A percentile compares a stretch with the other conserved stretches of the same genome.
Conservation (phyloP, 1,139 yeast genomes). For the Debaryomyces nepalensis region DNA sequence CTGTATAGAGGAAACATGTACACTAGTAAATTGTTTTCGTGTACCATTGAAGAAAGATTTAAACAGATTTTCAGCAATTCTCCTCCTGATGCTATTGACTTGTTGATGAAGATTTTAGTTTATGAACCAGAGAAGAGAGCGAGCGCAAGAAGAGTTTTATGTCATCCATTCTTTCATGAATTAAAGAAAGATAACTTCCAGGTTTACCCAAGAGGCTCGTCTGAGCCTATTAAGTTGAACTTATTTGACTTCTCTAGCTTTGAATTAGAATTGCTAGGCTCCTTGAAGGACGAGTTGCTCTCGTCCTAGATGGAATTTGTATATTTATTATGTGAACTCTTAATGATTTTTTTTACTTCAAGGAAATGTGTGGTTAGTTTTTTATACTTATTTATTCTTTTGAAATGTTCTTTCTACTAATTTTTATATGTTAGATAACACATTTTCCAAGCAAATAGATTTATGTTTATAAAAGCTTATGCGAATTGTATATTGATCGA, state of each 20-base stretch:
- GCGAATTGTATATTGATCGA: slow-evolving; percentile 5
- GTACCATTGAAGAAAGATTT: slow-evolving; percentile 64
- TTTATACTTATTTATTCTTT: not conserved
- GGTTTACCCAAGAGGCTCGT: slow-evolving; percentile 59
- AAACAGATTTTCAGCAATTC: slow-evolving; percentile 71
- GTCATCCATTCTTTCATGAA: slow-evolving; percentile 74
- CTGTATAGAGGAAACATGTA: slow-evolving; percentile 75
- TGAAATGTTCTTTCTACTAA: not conserved
- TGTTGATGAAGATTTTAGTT: slow-evolving; percentile 68
- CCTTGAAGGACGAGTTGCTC: slow-evolving; percentile 41
- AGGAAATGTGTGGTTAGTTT: slow-evolving; percentile 2
- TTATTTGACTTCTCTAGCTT: slow-evolving; percentile 58
- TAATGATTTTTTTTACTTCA: slow-evolving; percentile 6
- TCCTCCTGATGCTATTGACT: slow-evolving; percentile 71
- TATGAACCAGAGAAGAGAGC: slow-evolving; percentile 74
- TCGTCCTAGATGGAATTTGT: slow-evolving; percentile 1
- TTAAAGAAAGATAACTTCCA: slow-evolving; percentile 62
- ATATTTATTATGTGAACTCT: slow-evolving; percentile 7
- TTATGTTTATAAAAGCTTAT: slow-evolving; percentile 4
- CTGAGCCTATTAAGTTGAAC: slow-evolving; percentile 46
- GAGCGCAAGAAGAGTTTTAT: slow-evolving; percentile 67
- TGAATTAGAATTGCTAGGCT: slow-evolving; percentile 56
- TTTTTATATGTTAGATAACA: too few relatives aligned
- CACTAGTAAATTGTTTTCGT: slow-evolving; percentile 67
- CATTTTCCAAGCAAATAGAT: too few relatives aligned